Percentiles rank a stretch among this genome's conserved stretches.
These are phyloP conservation scores for Guyanaporus albipodus DNA, from an alignment of 768 basidiomycete species.

Conservation along the genomic window DNA sequence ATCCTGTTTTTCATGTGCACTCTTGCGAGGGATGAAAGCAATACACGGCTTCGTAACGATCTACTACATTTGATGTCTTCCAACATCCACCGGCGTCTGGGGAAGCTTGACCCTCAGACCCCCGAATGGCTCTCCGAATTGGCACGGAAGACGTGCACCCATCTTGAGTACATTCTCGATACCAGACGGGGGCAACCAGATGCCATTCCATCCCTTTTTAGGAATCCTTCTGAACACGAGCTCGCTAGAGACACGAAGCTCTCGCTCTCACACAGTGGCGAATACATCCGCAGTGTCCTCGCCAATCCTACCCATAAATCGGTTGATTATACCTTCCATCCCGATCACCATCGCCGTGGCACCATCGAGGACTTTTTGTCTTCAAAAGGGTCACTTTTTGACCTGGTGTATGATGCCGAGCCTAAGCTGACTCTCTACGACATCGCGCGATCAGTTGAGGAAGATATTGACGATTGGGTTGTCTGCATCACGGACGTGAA, in stretches of 20 bases:
- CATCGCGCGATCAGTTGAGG: no score
- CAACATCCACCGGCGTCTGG: slow-evolving; percentile 24
- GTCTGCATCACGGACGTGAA: no score
- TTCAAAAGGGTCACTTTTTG: no score
- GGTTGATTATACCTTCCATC: no score
- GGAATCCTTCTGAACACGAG: slow-evolving; percentile 14
- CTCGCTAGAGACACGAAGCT: slow-evolving; percentile 30
- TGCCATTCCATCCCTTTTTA: slow-evolving; percentile 14
- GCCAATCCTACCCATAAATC: no score
- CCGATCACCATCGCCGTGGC: no score
- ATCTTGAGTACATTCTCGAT: slow-evolving; percentile 37
- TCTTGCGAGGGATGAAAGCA: slow-evolving; percentile 21
- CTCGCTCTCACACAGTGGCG: slow-evolving; percentile 28
- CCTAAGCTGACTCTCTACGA: no score
- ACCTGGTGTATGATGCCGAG: no score
- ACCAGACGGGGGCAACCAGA: slow-evolving; percentile 34
- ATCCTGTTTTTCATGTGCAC: slow-evolving; percentile 39
- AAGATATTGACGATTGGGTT: no score
- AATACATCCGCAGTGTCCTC: no score
- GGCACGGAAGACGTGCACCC: slow-evolving; percentile 34
- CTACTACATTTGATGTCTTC: slow-evolving; percentile 27
- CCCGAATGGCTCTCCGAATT: slow-evolving; percentile 33
- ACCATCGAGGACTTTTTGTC: no score
- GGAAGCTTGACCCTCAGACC: slow-evolving; percentile 21
- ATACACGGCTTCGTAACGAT: slow-evolving; percentile 16